These are phyloP conservation scores for Elongisporangium senticosum DNA, from an alignment of 352 stramenopile species.

Conservation along the genomic window DNA sequence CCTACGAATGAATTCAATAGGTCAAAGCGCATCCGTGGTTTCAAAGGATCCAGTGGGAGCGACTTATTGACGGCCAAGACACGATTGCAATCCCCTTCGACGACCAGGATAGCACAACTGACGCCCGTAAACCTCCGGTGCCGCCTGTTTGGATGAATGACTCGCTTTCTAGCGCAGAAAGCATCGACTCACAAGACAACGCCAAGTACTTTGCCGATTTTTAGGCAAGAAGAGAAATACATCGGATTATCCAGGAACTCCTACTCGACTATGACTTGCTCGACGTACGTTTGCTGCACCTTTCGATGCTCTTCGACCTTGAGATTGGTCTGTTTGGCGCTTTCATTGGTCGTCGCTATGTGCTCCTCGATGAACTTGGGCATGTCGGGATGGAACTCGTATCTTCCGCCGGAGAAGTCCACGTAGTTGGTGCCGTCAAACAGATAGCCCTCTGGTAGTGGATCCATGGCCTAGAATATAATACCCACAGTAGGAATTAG, in stretches of 20 bases:
- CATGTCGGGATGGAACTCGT: slow-evolving; percentile 74
- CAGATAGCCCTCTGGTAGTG: slow-evolving; percentile 62
- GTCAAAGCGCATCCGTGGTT: slow-evolving; percentile 69
- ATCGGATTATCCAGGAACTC: background rate
- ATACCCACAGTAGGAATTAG: background rate
- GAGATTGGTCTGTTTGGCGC: slow-evolving; percentile 26
- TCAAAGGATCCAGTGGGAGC: slow-evolving; percentile 40
- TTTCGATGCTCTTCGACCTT: slow-evolving; percentile 51
- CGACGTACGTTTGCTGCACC: slow-evolving; percentile 37
- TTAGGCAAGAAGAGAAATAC: slow-evolving; percentile 16
- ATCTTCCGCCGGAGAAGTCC: slow-evolving; percentile 60
- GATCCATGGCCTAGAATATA: slow-evolving; percentile 43
- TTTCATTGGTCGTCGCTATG: slow-evolving; percentile 37
- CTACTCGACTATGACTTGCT: slow-evolving; percentile 6
- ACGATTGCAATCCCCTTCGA: slow-evolving; percentile 24
- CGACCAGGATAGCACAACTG: background rate
- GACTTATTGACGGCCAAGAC: slow-evolving; percentile 8
- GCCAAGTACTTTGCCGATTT: slow-evolving; percentile 70
- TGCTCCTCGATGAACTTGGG: slow-evolving; percentile 63
- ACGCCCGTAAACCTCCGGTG: background rate
- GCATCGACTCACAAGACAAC: slow-evolving; percentile 63
- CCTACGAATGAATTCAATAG: slow-evolving; percentile 7
- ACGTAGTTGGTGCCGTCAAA: slow-evolving; percentile 73
- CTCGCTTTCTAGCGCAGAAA: slow-evolving; percentile 57
- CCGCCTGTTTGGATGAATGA: background rate